A percentile compares a stretch with the other conserved stretches of the same genome.
Conservation (phyloP, 73 alveolate genomes). For the Halteria grandinella region DNA sequence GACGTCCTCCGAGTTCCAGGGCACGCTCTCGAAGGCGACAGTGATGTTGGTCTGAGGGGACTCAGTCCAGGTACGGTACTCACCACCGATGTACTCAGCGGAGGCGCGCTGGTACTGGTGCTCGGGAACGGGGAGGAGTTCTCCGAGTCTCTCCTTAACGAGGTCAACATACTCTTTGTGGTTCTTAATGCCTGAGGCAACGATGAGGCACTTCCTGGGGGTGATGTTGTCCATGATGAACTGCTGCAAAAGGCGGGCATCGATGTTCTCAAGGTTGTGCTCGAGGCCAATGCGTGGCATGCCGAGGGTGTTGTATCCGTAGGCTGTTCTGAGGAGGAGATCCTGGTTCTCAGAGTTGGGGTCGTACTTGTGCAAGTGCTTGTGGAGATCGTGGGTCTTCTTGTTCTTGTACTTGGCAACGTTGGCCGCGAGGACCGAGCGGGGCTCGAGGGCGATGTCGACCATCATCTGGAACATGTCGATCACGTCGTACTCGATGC, state of each 20-base stretch:
- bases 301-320: constrained; percentile 75
- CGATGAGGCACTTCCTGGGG: constrained; percentile 66
- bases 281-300: constrained; percentile 73
- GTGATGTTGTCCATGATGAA: constrained; percentile 63
- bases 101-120: constrained; percentile 47
- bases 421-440: constrained; percentile 70
- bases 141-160: constrained; percentile 70
- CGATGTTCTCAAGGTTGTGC: constrained; percentile 62
- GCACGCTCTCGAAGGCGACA: constrained; percentile 61
- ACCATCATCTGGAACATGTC: constrained; percentile 73
- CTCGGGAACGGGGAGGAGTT: constrained; percentile 62
- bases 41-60: constrained; percentile 54
- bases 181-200: constrained; percentile 58
- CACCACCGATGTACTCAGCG: constrained; percentile 69
- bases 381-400: constrained; percentile 60
- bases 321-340: constrained; percentile 67
- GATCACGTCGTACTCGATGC: constrained; percentile 66
- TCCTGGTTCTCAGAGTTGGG: constrained; percentile 55
- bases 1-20: constrained; percentile 58
- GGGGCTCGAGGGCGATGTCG: constrained; percentile 70
- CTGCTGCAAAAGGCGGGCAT: constrained; percentile 51
- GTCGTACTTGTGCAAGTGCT: constrained; percentile 53
- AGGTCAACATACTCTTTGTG: constrained; percentile 69
- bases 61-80: constrained; percentile 56
- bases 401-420: constrained; percentile 72